A percentile compares a stretch with the other conserved stretches of the same genome.
phyloP scores from a whole-genome alignment of 2,329 filamentous ascomycete species.

The Claviceps paspali region DNA sequence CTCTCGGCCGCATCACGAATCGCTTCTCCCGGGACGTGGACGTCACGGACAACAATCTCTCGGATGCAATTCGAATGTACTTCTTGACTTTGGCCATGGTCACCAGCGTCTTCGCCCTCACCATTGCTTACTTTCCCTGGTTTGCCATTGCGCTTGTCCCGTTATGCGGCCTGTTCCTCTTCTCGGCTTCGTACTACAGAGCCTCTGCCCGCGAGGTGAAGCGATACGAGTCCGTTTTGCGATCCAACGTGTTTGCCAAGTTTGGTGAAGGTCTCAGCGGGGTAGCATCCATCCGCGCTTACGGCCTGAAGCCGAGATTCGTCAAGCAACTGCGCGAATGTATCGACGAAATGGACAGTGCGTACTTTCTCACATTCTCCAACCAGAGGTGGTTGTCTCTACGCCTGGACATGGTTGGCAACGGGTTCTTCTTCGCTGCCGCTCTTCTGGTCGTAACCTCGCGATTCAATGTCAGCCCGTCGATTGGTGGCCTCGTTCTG shows the following conservation, averaged over 20 bases:
- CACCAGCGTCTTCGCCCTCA: constrained; percentile 68
- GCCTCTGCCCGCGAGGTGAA: constrained; percentile 88
- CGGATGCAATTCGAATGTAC: constrained; percentile 86
- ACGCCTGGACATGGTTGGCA: constrained; percentile 72
- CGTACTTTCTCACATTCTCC: constrained; percentile 88
- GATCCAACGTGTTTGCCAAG: constrained; percentile 76
- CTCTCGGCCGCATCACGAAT: constrained; percentile 87
- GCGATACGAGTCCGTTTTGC: constrained; percentile 77
- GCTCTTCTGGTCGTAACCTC: constrained; percentile 87
- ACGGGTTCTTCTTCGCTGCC: constrained; percentile 69
- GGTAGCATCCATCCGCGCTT: constrained; percentile 74
- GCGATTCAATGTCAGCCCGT: constrained; percentile 70
- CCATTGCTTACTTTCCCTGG: constrained; percentile 91
- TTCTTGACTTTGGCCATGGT: constrained; percentile 75
- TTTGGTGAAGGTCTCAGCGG: constrained; percentile 82
- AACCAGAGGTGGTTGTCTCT: constrained; percentile 90
- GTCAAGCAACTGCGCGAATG: constrained; percentile 50
- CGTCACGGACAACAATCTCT: constrained; percentile 87
- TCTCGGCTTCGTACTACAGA: constrained; percentile 77
- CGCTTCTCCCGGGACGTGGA: constrained; percentile 92
- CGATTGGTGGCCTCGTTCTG: constrained; percentile 73
- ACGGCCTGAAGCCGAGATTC: constrained; percentile 68
- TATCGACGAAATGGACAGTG: constrained; percentile 84
- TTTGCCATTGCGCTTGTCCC: constrained; percentile 50
- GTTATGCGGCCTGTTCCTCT: constrained; percentile 61